phyloP scores from a whole-genome alignment of 1,284 basidiomycete genomes.

The Salmacisia buchloeana region DNA sequence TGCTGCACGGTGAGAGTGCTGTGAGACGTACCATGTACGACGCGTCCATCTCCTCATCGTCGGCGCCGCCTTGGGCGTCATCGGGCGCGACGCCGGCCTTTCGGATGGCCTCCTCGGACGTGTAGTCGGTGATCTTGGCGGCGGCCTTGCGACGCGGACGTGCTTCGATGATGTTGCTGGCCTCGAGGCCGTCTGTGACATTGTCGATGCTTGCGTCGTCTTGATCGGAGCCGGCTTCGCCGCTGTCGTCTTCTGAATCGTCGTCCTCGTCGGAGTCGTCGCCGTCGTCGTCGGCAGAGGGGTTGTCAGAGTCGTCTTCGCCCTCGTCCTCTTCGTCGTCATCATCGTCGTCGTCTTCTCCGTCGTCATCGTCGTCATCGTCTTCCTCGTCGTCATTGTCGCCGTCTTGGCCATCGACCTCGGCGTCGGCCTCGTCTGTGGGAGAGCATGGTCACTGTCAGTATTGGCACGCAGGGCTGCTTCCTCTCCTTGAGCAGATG shows the following conservation, averaged over 20 bases:
- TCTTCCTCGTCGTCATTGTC: too few species aligned
- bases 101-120: background rate
- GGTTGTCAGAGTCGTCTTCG: background rate
- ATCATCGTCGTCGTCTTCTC: constrained; percentile 14
- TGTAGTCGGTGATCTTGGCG: background rate
- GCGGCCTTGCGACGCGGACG: background rate
- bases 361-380: background rate
- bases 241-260: background rate
- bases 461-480: too few species aligned
- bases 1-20: too few species aligned
- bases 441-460: too few species aligned
- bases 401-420: too few species aligned
- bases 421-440: too few species aligned
- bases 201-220: constrained; percentile 19
- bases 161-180: constrained; percentile 12
- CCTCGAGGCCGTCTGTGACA: constrained; percentile 18
- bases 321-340: constrained; percentile 14
- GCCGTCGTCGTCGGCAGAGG: background rate
- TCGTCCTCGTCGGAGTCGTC: background rate
- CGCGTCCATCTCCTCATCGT: background rate
- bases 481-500: too few species aligned
- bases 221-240: constrained; percentile 16
- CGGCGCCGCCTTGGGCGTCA: background rate
- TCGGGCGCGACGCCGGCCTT: background rate
- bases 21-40: background rate